phyloP scores from a whole-genome alignment of 176 grass and related monocot species.

The Puya raimondii region DNA sequence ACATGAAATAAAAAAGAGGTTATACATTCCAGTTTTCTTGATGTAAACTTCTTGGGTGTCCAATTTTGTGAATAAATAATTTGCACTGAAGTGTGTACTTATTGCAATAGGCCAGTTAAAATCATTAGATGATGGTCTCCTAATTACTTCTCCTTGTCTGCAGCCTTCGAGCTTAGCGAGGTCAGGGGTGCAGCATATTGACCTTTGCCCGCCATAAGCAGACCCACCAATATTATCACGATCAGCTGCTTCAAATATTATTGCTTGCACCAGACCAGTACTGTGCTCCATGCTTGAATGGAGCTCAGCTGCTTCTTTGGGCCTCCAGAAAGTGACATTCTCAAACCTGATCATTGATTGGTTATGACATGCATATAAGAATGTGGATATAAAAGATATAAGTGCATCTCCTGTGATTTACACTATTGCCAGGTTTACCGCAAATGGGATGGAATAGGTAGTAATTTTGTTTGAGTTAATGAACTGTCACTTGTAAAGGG shows the following conservation, averaged over 20 bases:
- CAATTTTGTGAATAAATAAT: slow-evolving; percentile 45
- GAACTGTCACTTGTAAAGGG: background rate
- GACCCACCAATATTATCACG: slow-evolving; percentile 96
- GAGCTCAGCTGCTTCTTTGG: slow-evolving; percentile 48
- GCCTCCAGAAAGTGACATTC: slow-evolving; percentile 86
- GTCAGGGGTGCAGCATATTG: slow-evolving; percentile 97
- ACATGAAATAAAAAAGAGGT: slow-evolving; percentile 96
- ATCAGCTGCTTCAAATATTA: slow-evolving; percentile 90
- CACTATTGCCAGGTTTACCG: too few species aligned
- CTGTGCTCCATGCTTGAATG: slow-evolving; percentile 78
- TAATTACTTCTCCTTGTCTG: slow-evolving; percentile 95
- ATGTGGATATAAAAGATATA: background rate
- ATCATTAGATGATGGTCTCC: slow-evolving; percentile 62
- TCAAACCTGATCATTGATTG: slow-evolving; percentile 41
- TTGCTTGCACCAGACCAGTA: slow-evolving; percentile 80
- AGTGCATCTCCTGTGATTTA: background rate
- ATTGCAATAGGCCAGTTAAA: slow-evolving; percentile 64
- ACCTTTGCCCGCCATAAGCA: slow-evolving; percentile 90
- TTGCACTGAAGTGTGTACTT: slow-evolving; percentile 68
- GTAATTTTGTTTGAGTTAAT: background rate
- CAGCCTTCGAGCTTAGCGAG: slow-evolving; percentile 90
- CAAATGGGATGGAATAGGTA: background rate
- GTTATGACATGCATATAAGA: background rate
- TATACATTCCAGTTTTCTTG: slow-evolving; percentile 98
- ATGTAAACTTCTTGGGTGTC: slow-evolving; percentile 39